Conservation (phyloP, 2,329 filamentous ascomycete species). For the Fusarium subtropicale region DNA sequence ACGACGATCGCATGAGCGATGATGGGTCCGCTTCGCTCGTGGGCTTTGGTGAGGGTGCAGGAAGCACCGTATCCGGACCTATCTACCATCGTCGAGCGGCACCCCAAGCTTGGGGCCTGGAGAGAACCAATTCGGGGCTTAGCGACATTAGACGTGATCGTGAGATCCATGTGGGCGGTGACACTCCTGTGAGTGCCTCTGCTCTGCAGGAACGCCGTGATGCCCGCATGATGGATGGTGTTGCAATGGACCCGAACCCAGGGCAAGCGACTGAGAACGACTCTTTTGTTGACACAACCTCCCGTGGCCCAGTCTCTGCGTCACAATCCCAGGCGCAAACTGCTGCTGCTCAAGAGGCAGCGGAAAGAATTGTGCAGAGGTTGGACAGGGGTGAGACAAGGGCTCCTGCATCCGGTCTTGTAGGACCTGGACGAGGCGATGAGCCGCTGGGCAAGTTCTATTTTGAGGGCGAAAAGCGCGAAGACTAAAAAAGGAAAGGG, state of each 20-base stretch:
- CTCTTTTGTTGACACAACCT: conserved; percentile 73
- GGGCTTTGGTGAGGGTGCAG: conserved; percentile 92
- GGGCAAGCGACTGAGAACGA: conserved; percentile 64
- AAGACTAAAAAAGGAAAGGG: conserved; percentile 21
- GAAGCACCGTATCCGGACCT: conserved; percentile 84
- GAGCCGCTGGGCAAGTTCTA: conserved; percentile 68
- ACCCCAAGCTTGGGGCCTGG: conserved; percentile 59
- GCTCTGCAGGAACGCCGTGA: conserved; percentile 66
- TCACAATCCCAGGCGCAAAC: conserved; percentile 44
- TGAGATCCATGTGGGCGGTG: conserved; percentile 50
- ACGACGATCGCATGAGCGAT: conserved; percentile 83
- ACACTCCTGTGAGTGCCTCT: conserved; percentile 60
- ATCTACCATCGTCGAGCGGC: conserved; percentile 69
- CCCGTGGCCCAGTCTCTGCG: conserved; percentile 65
- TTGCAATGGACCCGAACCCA: conserved; percentile 66
- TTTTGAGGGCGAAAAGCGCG: conserved; percentile 62
- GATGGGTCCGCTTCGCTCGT: conserved; percentile 87
- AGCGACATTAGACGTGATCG: conserved; percentile 59
- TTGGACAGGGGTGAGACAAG: conserved; percentile 64
- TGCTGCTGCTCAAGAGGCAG: conserved; percentile 60
- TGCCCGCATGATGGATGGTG: conserved; percentile 74
- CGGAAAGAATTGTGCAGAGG: conserved; percentile 72
- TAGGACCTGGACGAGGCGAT: conserved; percentile 58
- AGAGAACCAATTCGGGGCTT: conserved; percentile 64
- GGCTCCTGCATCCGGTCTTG: conserved; percentile 54